Percentiles rank a stretch among this genome's conserved stretches.
Conservation (phyloP, 768 basidiomycete species). For the Baorangia bicolor region DNA sequence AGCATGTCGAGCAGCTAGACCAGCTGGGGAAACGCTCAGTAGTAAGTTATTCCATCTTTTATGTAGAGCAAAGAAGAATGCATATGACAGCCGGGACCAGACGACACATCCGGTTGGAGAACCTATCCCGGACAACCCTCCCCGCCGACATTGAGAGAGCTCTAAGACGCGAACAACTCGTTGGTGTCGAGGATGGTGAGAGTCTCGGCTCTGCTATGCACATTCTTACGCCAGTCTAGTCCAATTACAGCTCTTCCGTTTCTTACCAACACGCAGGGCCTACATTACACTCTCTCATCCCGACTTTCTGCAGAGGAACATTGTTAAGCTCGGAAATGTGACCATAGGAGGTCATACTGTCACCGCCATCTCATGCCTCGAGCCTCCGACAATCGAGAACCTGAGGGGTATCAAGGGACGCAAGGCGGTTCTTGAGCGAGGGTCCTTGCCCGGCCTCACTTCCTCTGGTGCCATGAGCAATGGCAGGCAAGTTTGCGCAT, state of each 20-base stretch:
- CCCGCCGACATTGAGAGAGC: slow-evolving; percentile 54
- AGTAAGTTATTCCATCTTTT: slow-evolving; percentile 12
- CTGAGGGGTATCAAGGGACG: slow-evolving; percentile 43
- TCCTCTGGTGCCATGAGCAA: slow-evolving; percentile 51
- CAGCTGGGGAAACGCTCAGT: slow-evolving; percentile 3
- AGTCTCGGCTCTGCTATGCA: not conserved
- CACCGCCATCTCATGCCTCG: slow-evolving; percentile 31
- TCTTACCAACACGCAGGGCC: slow-evolving; percentile 59
- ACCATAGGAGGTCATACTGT: slow-evolving; percentile 47
- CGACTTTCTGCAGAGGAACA: slow-evolving; percentile 41
- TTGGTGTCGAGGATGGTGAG: slow-evolving; percentile 45
- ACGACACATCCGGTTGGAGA: slow-evolving; percentile 46
- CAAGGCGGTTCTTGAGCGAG: slow-evolving; percentile 37
- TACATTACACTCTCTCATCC: slow-evolving; percentile 53
- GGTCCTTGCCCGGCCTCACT: slow-evolving; percentile 39
- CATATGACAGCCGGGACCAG: slow-evolving; percentile 20
- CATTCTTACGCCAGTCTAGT: slow-evolving; percentile 39
- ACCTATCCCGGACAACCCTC: slow-evolving; percentile 52
- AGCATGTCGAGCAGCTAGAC: slow-evolving; percentile 21
- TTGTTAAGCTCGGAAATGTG: slow-evolving; percentile 43
- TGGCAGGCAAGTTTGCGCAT: slow-evolving; percentile 56
- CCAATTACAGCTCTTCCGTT: slow-evolving; percentile 56
- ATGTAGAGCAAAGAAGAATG: slow-evolving; percentile 3
- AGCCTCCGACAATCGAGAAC: slow-evolving; percentile 24
- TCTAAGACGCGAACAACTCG: slow-evolving; percentile 39